Conservation (phyloP, 768 basidiomycete genomes). For the Trametes villosa region DNA sequence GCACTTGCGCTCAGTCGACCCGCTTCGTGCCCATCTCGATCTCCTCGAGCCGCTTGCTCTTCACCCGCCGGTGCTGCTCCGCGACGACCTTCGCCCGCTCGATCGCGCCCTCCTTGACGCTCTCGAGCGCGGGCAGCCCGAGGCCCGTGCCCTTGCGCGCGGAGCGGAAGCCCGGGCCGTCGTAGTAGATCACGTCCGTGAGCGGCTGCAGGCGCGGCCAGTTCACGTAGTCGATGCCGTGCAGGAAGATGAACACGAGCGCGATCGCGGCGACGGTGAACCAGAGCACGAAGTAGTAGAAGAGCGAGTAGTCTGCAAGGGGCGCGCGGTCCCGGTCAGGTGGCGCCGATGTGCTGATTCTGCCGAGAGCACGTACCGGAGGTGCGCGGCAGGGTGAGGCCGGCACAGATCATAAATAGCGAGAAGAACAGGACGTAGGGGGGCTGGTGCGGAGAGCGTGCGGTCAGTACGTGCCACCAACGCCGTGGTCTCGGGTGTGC, state of each 20-base stretch:
- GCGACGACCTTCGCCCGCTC: slow-evolving; percentile 45
- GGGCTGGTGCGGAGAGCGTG: slow-evolving; percentile 55
- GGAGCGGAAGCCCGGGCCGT: slow-evolving; percentile 86
- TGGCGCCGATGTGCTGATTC: slow-evolving; percentile 9
- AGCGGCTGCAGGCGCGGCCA: slow-evolving; percentile 90
- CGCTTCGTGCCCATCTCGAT: slow-evolving; percentile 83
- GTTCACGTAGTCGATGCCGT: slow-evolving; percentile 93
- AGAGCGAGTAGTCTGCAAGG: slow-evolving; percentile 76
- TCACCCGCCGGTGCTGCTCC: slow-evolving; percentile 32
- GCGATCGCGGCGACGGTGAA: slow-evolving; percentile 63
- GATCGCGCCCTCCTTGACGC: slow-evolving; percentile 40
- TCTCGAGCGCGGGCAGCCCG: slow-evolving; percentile 41
- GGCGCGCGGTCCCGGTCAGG: background rate
- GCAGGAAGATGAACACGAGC: slow-evolving; percentile 71
- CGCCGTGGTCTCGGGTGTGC: slow-evolving; percentile 6
- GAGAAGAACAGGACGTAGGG: slow-evolving; percentile 83
- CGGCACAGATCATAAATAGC: slow-evolving; percentile 86
- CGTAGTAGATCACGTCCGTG: slow-evolving; percentile 80
- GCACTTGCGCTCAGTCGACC: slow-evolving; percentile 51
- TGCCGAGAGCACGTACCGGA: slow-evolving; percentile 62
- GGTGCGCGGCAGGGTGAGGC: slow-evolving; percentile 82
- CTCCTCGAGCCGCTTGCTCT: slow-evolving; percentile 56
- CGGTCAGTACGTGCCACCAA: background rate
- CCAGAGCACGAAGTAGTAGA: slow-evolving; percentile 88
- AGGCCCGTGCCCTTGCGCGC: slow-evolving; percentile 78